These are phyloP conservation scores for Fusarium gaditjirri DNA, from an alignment of 2,329 filamentous ascomycete genomes.

Conservation along the genomic window DNA sequence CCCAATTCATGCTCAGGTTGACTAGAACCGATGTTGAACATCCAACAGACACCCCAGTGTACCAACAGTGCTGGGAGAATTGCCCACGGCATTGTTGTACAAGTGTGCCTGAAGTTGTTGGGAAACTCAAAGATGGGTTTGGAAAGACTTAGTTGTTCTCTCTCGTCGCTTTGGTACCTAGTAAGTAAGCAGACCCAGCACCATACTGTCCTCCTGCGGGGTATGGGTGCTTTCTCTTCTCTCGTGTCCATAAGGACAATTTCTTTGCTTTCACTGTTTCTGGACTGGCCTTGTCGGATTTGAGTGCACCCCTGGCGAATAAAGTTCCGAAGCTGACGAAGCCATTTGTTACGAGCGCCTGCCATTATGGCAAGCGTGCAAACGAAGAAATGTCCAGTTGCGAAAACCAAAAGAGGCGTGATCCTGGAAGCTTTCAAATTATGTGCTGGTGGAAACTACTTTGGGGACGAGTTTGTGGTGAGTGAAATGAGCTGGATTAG, in stretches of 20 bases:
- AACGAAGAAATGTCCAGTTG: accelerated
- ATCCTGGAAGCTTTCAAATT: accelerated
- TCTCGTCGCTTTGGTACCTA: no score
- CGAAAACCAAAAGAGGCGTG: accelerated
- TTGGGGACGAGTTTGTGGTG: accelerated
- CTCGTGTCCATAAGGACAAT: not conserved
- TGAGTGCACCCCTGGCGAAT: no score
- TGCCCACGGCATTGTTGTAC: not conserved
- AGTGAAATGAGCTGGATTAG: accelerated
- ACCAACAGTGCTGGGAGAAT: not conserved
- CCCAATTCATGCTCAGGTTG: not conserved
- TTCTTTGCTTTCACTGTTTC: no score
- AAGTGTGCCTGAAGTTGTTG: not conserved
- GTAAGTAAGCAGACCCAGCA: no score
- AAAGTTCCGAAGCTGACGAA: no score
- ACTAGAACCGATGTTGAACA: not conserved
- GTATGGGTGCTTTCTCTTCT: not conserved
- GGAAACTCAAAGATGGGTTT: not conserved
- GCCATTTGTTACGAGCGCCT: not conserved
- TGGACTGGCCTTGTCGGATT: no score
- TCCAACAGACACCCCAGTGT: not conserved
- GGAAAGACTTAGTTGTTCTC: no score
- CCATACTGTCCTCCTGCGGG: accelerated
- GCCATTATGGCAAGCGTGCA: not conserved
- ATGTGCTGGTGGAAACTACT: no score